These are phyloP conservation scores for Amanita rimosa DNA, from an alignment of 768 basidiomycete genomes.

Conservation along the genomic window DNA sequence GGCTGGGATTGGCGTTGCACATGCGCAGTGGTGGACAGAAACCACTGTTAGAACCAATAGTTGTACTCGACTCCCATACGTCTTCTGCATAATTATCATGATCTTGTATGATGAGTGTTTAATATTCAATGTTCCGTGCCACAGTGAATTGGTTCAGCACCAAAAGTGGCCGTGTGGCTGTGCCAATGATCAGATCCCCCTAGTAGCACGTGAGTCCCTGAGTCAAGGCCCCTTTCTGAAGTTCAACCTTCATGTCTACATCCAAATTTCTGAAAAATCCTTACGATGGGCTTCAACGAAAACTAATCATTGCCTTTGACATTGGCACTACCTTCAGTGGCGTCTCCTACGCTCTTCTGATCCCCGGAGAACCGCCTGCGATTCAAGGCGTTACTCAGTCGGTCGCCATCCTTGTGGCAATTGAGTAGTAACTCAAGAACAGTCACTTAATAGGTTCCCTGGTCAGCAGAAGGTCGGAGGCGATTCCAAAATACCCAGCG, in stretches of 20 bases:
- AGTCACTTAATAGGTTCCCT: constrained; percentile 10
- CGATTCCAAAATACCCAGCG: constrained; percentile 3
- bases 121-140: no score
- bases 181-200: no score
- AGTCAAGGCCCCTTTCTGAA: no score
- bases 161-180: no score
- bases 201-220: no score
- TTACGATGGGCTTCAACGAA: not conserved
- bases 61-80: not conserved
- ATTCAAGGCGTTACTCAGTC: constrained; percentile 13
- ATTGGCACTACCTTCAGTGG: constrained; percentile 2
- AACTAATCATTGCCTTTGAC: not conserved
- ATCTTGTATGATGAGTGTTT: no score
- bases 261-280: not conserved
- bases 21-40: not conserved
- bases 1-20: not conserved
- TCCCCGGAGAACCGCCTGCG: constrained; percentile 13
- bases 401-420: not conserved
- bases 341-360: constrained; percentile 7
- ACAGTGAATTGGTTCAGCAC: no score
- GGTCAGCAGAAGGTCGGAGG: constrained; percentile 10
- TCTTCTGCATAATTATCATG: no score
- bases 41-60: not conserved
- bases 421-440: no score
- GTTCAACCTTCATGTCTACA: not conserved